These are phyloP conservation scores for Mortierella hygrophila DNA, from an alignment of 192 early-diverging fungal genomes.

Conservation along the genomic window DNA sequence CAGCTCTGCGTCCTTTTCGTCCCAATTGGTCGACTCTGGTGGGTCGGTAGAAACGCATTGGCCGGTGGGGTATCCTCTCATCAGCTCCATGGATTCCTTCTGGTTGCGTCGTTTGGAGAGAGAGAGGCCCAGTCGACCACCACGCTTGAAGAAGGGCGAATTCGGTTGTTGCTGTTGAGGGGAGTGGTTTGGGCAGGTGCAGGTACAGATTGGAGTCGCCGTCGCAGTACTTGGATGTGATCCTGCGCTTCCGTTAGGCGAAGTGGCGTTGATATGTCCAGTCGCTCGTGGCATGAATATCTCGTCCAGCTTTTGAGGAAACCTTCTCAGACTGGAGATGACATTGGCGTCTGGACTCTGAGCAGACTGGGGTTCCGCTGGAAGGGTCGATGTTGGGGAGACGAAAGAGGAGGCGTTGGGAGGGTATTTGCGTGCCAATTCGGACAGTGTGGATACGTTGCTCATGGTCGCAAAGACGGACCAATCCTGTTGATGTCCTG, in stretches of 20 bases:
- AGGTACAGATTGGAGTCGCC: slow-evolving; percentile 24
- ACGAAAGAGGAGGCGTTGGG: background rate
- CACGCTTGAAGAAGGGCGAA: background rate
- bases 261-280: background rate
- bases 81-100: slow-evolving; percentile 16
- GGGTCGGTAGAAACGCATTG: slow-evolving; percentile 34
- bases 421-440: slow-evolving; percentile 16
- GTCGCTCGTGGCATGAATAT: slow-evolving; percentile 21
- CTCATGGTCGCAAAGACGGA: slow-evolving; percentile 56
- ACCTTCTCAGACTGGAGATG: slow-evolving; percentile 5
- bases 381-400: background rate
- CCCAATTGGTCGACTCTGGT: slow-evolving; percentile 41
- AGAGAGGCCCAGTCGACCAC: background rate
- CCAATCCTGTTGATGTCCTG: slow-evolving; percentile 27
- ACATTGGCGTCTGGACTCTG: background rate
- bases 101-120: slow-evolving; percentile 16
- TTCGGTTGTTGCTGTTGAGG: background rate
- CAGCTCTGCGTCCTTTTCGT: slow-evolving; percentile 42
- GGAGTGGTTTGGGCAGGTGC: slow-evolving; percentile 29
- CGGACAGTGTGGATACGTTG: slow-evolving; percentile 43
- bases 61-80: slow-evolving; percentile 44
- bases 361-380: background rate
- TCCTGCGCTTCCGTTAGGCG: background rate
- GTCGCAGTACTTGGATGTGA: background rate
- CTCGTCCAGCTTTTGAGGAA: slow-evolving; percentile 34